Evolutionary conservation across 805 yeast genomes (phyloP).

Genomic region (Komagataella mondaviorum): DNA sequence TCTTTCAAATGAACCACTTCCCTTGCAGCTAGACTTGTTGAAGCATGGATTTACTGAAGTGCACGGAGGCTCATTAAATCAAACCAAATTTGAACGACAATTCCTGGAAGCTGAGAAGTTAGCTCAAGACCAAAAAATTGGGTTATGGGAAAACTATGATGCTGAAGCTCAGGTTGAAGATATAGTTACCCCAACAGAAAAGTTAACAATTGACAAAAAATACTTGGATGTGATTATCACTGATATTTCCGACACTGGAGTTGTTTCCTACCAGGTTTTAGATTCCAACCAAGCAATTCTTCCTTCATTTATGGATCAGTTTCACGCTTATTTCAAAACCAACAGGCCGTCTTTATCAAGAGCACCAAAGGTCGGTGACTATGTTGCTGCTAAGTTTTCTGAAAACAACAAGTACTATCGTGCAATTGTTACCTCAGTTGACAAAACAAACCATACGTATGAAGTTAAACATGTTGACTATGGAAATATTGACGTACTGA

Average conservation of each 20-base stretch:
- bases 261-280: slow-evolving; percentile 30
- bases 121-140: slow-evolving; percentile 42
- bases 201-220: slow-evolving; percentile 16
- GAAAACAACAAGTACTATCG: slow-evolving; percentile 46
- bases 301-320: slow-evolving; percentile 28
- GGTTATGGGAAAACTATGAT: slow-evolving; percentile 51
- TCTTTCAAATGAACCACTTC: slow-evolving; percentile 32
- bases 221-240: slow-evolving; percentile 41
- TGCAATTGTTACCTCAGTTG: slow-evolving; percentile 35
- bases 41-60: slow-evolving; percentile 49
- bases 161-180: slow-evolving; percentile 11
- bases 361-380: slow-evolving; percentile 37
- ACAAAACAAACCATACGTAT: slow-evolving; percentile 26
- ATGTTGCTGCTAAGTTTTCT: slow-evolving; percentile 38
- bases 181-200: slow-evolving; percentile 8
- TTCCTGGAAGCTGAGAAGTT: slow-evolving; percentile 46
- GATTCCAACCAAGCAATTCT: slow-evolving; percentile 26
- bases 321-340: slow-evolving; percentile 31
- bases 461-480: slow-evolving; percentile 49
- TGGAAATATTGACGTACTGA: slow-evolving; percentile 37
- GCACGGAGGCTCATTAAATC: slow-evolving; percentile 51
- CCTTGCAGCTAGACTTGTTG: slow-evolving; percentile 45
- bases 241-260: slow-evolving; percentile 28
- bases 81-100: slow-evolving; percentile 39
- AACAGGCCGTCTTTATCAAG: slow-evolving; percentile 19